Percentiles rank a stretch among this genome's conserved stretches.
Conservation (phyloP, 1,284 basidiomycete species). For the Bondarzewia mesenterica region DNA sequence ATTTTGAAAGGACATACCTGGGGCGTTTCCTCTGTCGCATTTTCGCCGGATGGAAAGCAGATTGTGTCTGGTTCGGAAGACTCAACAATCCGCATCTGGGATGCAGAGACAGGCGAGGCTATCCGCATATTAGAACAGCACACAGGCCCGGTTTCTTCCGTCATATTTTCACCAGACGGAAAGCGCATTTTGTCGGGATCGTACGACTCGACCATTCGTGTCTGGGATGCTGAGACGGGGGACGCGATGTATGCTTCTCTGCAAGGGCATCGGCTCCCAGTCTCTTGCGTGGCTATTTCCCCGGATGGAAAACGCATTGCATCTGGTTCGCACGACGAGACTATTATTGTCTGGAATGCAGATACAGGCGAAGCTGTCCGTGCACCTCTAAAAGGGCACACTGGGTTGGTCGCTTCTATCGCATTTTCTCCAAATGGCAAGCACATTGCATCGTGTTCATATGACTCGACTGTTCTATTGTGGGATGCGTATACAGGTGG, state of each 20-base stretch:
- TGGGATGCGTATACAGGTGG: neutral
- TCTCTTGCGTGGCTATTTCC: conserved; percentile 4
- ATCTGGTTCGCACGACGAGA: conserved; percentile 6
- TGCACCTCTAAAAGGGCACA: neutral
- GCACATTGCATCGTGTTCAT: neutral
- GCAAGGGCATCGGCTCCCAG: conserved; percentile 2
- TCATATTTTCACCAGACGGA: neutral
- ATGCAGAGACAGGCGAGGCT: neutral
- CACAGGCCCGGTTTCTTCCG: neutral
- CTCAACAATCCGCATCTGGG: conserved; percentile 23
- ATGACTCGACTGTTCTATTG: neutral
- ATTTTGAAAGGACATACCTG: neutral
- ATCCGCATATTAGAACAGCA: neutral
- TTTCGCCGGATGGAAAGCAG: conserved; percentile 5
- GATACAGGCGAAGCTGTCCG: neutral
- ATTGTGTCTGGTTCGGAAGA: conserved; percentile 23
- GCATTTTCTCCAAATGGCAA: neutral
- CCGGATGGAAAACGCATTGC: conserved; percentile 7
- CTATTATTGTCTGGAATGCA: conserved; percentile 7
- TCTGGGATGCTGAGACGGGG: conserved; percentile 6
- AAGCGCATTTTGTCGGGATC: conserved; percentile 5
- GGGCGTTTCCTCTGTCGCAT: neutral
- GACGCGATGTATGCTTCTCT: neutral
- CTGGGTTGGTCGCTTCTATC: neutral
- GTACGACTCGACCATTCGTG: conserved; percentile 1